These are phyloP conservation scores for Puccinia triticina DNA, from an alignment of 1,284 basidiomycete species.

Conservation along the genomic window DNA sequence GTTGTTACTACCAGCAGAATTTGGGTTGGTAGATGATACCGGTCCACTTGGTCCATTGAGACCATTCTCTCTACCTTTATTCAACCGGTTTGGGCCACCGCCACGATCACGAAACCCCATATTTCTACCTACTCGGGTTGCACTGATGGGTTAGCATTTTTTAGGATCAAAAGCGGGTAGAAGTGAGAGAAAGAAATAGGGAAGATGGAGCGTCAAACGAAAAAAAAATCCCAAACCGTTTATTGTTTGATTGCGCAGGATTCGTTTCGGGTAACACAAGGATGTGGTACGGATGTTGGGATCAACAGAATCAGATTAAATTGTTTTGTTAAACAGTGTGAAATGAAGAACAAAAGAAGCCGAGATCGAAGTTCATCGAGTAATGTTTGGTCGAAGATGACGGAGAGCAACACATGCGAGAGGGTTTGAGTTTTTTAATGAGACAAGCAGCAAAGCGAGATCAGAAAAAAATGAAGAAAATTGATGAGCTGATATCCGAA, in stretches of 20 bases:
- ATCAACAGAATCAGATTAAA: not conserved
- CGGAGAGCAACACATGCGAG: constrained; percentile 4
- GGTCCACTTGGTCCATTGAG: constrained; percentile 51
- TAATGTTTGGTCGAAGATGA: constrained; percentile 10
- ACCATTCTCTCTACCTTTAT: constrained; percentile 25
- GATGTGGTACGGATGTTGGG: not conserved
- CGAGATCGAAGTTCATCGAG: constrained; percentile 17
- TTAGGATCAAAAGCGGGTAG: not conserved
- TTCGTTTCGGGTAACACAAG: constrained; percentile 8
- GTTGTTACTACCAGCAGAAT: constrained; percentile 58
- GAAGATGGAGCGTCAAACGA: not conserved
- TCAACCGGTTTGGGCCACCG: constrained; percentile 53
- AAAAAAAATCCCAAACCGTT: not conserved
- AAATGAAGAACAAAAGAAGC: not conserved
- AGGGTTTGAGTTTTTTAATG: not conserved
- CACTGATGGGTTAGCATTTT: constrained; percentile 54
- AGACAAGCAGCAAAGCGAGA: constrained; percentile 15
- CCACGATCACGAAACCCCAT: constrained; percentile 61
- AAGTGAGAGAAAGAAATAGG: not conserved
- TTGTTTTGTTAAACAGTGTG: not conserved
- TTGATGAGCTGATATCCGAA: constrained; percentile 15
- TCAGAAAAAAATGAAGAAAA: not conserved
- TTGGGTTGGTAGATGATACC: constrained; percentile 56
- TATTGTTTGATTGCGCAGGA: not conserved
- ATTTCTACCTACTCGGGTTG: constrained; percentile 58